Evolutionary conservation across 2,329 filamentous ascomycete species (phyloP).

Genomic region (Arthroderma sp.): DNA sequence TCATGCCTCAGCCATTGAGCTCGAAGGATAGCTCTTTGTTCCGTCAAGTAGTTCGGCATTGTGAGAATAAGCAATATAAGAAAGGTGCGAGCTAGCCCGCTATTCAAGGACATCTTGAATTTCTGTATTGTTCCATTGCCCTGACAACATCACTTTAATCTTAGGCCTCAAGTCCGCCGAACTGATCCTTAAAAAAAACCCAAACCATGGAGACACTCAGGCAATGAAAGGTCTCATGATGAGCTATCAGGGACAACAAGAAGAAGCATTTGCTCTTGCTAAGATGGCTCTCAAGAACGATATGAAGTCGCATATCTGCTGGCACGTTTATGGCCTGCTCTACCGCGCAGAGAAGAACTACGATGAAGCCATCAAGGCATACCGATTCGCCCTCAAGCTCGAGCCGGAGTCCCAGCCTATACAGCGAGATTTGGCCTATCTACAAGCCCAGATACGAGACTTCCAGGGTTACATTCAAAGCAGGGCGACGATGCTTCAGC

Average conservation of each 20-base stretch:
- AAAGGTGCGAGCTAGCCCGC: constrained; percentile 41
- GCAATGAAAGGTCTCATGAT: constrained; percentile 98
- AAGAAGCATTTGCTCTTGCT: constrained; percentile 86
- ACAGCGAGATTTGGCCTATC: constrained; percentile 78
- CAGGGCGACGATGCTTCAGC: constrained; percentile 74
- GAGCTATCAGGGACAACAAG: constrained; percentile 79
- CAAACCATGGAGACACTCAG: constrained; percentile 93
- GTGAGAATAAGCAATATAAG: constrained; percentile 98
- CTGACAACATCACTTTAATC: background rate
- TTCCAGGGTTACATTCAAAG: constrained; percentile 88
- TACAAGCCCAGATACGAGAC: constrained; percentile 95
- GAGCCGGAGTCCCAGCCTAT: constrained; percentile 94
- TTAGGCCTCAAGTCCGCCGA: constrained; percentile 85
- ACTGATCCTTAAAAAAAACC: constrained; percentile 87
- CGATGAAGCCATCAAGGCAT: constrained; percentile 97
- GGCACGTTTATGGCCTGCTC: constrained; percentile 94
- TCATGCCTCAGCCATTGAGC: constrained; percentile 38
- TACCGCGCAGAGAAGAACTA: constrained; percentile 95
- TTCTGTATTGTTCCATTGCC: constrained; percentile 17
- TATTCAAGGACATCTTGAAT: constrained; percentile 1
- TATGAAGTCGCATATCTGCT: constrained; percentile 99
- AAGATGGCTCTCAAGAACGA: constrained; percentile 88
- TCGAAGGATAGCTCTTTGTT: constrained; percentile 93
- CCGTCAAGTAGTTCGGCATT: constrained; percentile 84
- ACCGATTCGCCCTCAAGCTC: constrained; percentile 84